A percentile compares a stretch with the other conserved stretches of the same genome.
phyloP scores from a whole-genome alignment of 2,329 filamentous ascomycete species.

The Trichoderma sp. region DNA sequence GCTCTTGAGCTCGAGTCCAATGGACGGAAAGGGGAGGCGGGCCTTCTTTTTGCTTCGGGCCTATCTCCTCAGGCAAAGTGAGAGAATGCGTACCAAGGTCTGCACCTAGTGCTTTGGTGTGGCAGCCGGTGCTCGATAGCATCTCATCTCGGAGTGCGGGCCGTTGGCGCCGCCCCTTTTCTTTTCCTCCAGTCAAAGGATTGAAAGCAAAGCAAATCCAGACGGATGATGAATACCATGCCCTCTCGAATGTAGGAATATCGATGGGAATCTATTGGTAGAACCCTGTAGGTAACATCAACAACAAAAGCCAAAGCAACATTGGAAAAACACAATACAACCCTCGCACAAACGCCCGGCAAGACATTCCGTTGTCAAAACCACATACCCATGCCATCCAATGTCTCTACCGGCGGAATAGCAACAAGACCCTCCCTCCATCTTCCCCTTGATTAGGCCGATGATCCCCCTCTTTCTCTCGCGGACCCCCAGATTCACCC shows the following conservation, averaged over 20 bases:
- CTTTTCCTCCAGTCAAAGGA: not conserved
- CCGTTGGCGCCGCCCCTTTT: conserved; percentile 17
- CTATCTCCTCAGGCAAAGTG: conserved; percentile 15
- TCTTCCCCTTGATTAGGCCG: conserved; percentile 15
- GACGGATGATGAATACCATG: not conserved
- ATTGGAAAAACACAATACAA: not conserved
- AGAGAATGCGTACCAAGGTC: conserved; percentile 5
- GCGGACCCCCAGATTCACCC: not conserved
- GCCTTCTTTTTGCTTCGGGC: not conserved
- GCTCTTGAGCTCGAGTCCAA: not conserved
- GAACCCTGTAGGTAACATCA: no score
- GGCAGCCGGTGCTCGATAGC: conserved; percentile 7
- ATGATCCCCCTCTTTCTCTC: not conserved
- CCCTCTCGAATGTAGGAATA: no score
- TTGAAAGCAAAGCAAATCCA: not conserved
- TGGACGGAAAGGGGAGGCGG: not conserved
- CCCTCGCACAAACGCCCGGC: not conserved
- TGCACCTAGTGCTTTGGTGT: conserved; percentile 10
- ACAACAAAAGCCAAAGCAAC: not conserved
- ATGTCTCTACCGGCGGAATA: not conserved
- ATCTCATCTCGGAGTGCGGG: conserved; percentile 17
- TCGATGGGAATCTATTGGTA: no score
- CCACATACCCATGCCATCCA: not conserved
- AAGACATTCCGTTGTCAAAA: not conserved
- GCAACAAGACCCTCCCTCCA: not conserved